phyloP scores from a whole-genome alignment of 2,329 filamentous ascomycete genomes.

The Scopulariopsis brevicaulis region DNA sequence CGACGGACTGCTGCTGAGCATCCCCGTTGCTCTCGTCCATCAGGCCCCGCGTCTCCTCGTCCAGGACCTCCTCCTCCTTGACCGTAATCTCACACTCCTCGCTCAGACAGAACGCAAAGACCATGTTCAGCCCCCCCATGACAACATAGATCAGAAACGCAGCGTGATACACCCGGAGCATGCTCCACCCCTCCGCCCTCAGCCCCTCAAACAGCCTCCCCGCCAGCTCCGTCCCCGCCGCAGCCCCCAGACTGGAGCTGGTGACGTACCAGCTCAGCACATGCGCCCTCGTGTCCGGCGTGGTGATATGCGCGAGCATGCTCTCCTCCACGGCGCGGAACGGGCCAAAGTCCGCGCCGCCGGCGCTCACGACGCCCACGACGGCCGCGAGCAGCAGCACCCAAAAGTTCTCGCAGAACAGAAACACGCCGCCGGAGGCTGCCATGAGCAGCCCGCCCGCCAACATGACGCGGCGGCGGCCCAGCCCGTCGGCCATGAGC shows the following conservation, averaged over 20 bases:
- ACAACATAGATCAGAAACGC: conserved; percentile 46
- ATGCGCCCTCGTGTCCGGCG: conserved; percentile 40
- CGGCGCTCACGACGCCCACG: conserved; percentile 49
- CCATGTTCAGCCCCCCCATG: conserved; percentile 41
- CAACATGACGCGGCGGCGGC: conserved; percentile 40
- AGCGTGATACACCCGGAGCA: conserved; percentile 40
- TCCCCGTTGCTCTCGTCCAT: conserved; percentile 8
- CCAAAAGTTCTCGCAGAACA: conserved; percentile 45
- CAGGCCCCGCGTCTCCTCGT: conserved; percentile 11
- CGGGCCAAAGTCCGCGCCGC: conserved; percentile 54
- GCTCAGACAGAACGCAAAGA: conserved; percentile 32
- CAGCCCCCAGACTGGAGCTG: conserved; percentile 40
- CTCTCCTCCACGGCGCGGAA: conserved; percentile 58
- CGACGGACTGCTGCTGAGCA: not conserved
- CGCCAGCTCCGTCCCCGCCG: conserved; percentile 37
- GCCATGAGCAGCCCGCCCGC: conserved; percentile 45
- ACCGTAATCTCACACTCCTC: conserved; percentile 35
- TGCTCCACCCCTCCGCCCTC: conserved; percentile 32
- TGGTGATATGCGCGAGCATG: conserved; percentile 48
- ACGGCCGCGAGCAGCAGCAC: conserved; percentile 44
- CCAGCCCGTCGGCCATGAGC: conserved; percentile 45
- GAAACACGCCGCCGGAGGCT: conserved; percentile 41
- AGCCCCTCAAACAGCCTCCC: conserved; percentile 39
- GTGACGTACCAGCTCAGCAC: conserved; percentile 59
- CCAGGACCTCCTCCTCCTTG: conserved; percentile 8